Evolutionary conservation across 164 flowering plant species (phyloP).

Genomic region (Chimonanthus praecox): DNA sequence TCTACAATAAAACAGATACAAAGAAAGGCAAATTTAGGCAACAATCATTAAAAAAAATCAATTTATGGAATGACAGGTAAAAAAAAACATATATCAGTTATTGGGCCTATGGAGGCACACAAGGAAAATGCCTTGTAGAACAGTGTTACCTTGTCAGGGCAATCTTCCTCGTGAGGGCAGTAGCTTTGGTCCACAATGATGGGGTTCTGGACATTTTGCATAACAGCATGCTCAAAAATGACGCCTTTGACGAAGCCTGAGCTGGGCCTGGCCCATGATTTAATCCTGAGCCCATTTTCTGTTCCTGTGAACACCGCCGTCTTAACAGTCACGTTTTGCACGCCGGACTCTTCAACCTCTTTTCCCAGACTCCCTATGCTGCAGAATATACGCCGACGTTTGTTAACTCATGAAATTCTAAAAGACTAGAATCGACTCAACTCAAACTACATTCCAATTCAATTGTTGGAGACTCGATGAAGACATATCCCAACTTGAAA

Average conservation of each 20-base stretch:
- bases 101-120: too few species aligned
- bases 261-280: conserved; percentile 73
- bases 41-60: too few species aligned
- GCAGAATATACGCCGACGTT: conserved; percentile 3
- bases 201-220: conserved; percentile 52
- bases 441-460: too few species aligned
- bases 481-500: too few species aligned
- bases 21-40: not conserved
- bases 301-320: conserved; percentile 38
- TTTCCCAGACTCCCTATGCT: conserved; percentile 77
- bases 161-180: conserved; percentile 44
- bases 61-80: too few species aligned
- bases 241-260: conserved; percentile 49
- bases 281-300: conserved; percentile 64
- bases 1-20: conserved; percentile 12
- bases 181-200: conserved; percentile 69
- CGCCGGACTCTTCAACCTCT: conserved; percentile 47
- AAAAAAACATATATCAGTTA: too few species aligned
- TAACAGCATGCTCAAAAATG: conserved; percentile 35
- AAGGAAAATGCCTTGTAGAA: too few species aligned
- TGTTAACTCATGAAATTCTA: too few species aligned
- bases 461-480: too few species aligned
- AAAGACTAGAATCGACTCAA: too few species aligned
- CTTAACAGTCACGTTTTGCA: conserved; percentile 62
- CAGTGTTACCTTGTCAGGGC: conserved; percentile 46